Base-by-base conservation (phyloP, 2,329 filamentous ascomycete genomes). In the Phymatotrichopsis omnivora region DNA sequence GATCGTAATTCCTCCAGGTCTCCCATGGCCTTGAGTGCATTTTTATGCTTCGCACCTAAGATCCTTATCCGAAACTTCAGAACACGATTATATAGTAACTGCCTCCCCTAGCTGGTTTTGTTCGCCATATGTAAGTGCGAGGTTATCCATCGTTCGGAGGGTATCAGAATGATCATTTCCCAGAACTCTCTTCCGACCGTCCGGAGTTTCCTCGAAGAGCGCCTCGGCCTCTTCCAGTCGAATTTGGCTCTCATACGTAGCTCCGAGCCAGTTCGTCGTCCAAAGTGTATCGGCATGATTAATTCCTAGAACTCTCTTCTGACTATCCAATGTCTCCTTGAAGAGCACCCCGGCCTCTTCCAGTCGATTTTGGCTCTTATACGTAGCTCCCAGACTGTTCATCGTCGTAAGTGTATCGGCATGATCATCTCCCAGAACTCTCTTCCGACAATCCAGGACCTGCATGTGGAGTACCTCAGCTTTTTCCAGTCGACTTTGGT, bases 141-240 rank as follows among this genome's bases (percentile, higher is more conserved):
- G 29, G 29, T 40, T 49, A 20, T 45, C 22, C 33, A 45, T 40
- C 27, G 22, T 38, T 2, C 20, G 8, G 12, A 49, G 22, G 24
- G 42, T 42, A 16, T 36, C 30, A 3, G 7, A 2, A 16, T 43
- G 40, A 8, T 43, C 31, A 3, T 22, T 7, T 17, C 40, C 30
- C 3, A 43, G n/a, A 6, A 35, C 7, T 25, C 5, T 25, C 20
- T 16, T 5, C 17, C 25, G 10, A 5, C 5, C 38, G 7, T 8
- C n/a, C 3, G 32, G 38, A 16, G 17, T 5, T 32, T 22, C 17
- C 12, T 16, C n/a, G 5, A n/a, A 12, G 5, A 41, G 11, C 17
- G 29, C 24, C 11, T 17, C 38, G 3, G 40, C 40, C 11, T 43
- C 40, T 2, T 24, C 20, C 8, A 16, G 27, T 7, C 31, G 16